Evolutionary conservation across 306 rosid genomes (phyloP), one percentile per base, ranked within the genome.

Genomic region (Lotus japonicus): DNA sequence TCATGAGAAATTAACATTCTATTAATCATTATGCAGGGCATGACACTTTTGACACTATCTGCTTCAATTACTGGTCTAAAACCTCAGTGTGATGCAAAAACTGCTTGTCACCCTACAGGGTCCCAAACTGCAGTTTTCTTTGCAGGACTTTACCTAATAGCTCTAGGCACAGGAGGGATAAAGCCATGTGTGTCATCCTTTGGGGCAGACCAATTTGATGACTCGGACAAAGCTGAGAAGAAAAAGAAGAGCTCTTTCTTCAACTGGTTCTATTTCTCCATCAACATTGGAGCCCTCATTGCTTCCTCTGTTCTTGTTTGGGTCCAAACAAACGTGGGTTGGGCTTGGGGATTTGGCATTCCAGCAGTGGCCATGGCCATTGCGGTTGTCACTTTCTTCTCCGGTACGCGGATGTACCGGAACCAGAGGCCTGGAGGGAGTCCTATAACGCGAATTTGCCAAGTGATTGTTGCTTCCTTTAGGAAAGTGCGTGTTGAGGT

Each of bases 321-420:
- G 79, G 71, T 81, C 35, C 91, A 86, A 54, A 81, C 79, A 82
- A 80, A 83, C 44, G 88, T 86, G 41, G 86, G 91, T 12, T 86
- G 91, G 91, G 80, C 81, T 23, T 83, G 84, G 91, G 91, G 91
- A 3, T 86, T 86, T 52, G 91, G 91, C 21, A 41, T 86, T 50
- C 91, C 88, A 2, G 86, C 86, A 10, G 85, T 79, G 3, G 82
- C 91, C 11, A 83, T 86, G 88, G 75, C 71, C 11, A 11, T 81
- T 9, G 88, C 88, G 1, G 82, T 83, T 36, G 68, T 71, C 50
- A 79, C 70, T 43, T 86, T 83, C 70, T 81, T 86, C 81, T 21
- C 74, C 0, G 85, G 83, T 10, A 86, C 83, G 45, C 41, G 62
- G 83, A 38, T 38, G 42, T 38, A 38, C 11, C 7, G 42, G 9